These are phyloP conservation scores for Phaffomyces opuntiae DNA, from an alignment of 805 yeast species.

Conservation along the genomic window DNA sequence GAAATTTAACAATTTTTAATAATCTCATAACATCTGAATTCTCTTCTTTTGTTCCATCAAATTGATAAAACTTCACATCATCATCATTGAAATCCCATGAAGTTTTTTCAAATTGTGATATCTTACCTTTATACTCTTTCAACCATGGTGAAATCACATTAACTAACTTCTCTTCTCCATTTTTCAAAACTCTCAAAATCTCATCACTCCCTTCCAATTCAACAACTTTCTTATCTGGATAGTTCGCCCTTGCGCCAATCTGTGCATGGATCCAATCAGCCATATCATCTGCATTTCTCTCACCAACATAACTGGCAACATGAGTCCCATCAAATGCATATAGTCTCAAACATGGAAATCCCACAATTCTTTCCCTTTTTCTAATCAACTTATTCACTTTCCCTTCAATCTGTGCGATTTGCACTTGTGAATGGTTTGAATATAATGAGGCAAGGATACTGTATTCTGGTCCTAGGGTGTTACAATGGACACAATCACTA, in stretches of 20 bases:
- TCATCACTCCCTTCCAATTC: conserved; percentile 1
- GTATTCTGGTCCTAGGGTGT: conserved; percentile 37
- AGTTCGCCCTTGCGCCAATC: conserved; percentile 29
- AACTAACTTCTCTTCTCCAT: conserved; percentile 13
- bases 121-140: conserved; percentile 26
- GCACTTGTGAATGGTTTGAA: conserved; percentile 27
- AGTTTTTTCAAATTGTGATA: conserved; percentile 27
- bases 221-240: conserved; percentile 22
- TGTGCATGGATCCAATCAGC: conserved; percentile 25
- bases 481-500: conserved; percentile 40
- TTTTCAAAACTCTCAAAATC: conserved; percentile 10
- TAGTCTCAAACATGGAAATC: conserved; percentile 44
- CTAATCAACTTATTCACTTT: conserved; percentile 29
- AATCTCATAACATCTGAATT: conserved; percentile 22
- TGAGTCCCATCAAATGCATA: conserved; percentile 35
- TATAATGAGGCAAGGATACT: conserved; percentile 38
- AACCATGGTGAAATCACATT: conserved; percentile 33
- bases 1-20: conserved; percentile 25
- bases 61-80: conserved; percentile 21
- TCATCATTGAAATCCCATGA: conserved; percentile 18
- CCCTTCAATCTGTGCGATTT: conserved; percentile 31
- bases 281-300: conserved; percentile 26
- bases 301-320: conserved; percentile 31
- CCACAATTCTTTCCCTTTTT: conserved; percentile 31
- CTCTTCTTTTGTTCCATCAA: conserved; percentile 27